Percentiles rank a stretch among this genome's conserved stretches.
Conservation (phyloP, 306 rosid genomes). For the Quercus agrifolia region DNA sequence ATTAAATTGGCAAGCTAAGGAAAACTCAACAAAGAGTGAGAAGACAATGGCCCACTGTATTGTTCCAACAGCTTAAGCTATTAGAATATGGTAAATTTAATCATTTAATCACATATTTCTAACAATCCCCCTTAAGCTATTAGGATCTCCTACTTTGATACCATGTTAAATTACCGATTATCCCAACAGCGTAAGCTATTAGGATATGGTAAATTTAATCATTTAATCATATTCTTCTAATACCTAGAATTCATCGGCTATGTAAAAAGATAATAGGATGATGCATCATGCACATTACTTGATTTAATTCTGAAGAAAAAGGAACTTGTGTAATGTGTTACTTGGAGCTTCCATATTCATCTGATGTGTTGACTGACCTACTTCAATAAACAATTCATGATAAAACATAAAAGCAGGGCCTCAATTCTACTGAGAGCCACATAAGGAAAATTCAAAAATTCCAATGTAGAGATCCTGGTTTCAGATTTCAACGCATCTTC, state of each 20-base stretch:
- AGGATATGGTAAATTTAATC: too few relatives aligned
- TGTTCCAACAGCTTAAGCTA: too few relatives aligned
- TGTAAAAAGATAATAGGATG: neutral
- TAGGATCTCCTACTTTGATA: too few relatives aligned
- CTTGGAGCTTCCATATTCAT: constrained; percentile 5
- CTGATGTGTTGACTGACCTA: neutral
- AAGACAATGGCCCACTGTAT: neutral
- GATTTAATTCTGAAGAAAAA: neutral
- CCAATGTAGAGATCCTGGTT: neutral
- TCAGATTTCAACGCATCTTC: neutral
- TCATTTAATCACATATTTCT: too few relatives aligned
- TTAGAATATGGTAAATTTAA: too few relatives aligned
- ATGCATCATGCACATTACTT: neutral
- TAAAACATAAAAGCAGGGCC: neutral
- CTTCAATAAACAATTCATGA: neutral
- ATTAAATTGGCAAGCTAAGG: constrained; percentile 6
- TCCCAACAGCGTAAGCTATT: too few relatives aligned
- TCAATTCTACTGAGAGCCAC: neutral
- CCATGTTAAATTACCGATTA: too few relatives aligned
- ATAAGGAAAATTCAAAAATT: neutral
- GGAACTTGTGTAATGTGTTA: neutral
- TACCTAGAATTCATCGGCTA: neutral
- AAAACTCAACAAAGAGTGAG: neutral
- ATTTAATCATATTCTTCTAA: too few relatives aligned
- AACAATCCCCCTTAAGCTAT: too few relatives aligned